Base-by-base conservation (phyloP, 257 asterid species). In the Schizonepeta tenuifolia region DNA sequence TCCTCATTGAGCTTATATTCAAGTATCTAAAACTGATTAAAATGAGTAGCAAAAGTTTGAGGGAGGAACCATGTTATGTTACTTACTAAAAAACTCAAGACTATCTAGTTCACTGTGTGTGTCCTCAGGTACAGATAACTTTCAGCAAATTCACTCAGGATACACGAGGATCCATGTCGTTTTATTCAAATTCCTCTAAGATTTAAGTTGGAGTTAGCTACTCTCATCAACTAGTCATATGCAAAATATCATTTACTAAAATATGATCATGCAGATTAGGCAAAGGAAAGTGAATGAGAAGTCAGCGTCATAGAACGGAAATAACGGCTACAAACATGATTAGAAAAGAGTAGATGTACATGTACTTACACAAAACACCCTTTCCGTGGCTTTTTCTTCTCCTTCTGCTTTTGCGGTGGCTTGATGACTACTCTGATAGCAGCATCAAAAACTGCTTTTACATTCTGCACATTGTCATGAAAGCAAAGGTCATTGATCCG, bases 381-480 rank as follows among this genome's bases (percentile, higher is more conserved):
- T 72, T 55, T 77, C 22, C 83, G 95, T 1, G 76, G 87, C 55
- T 78, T 87, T 71, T 86, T 86, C 84, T 92, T 89, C 86, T 89
- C 95, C 82, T 74, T 46, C 74, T 84, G 96, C 83, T 85, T 89
- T 74, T 85, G 95, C 28, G 96, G 95, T 63, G 97, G 97, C 87
- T 92, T 87, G 86, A 89, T 86, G 35, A 92, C 97, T 57, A 92
- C 96, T 80, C 67, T 86, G 83, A 92, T 89, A 47, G 97, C 93
- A 73, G 96, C 96, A 81, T 92, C 97, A 63, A 92, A 92, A 50
- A 92, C 96, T 61, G 89, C 95, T 85, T 92, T 92, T 69, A 92
- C 96, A 71, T 89, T 92, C 93, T 89, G 89, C 67, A 64, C 18
- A 24, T 77, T 41, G 71, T 73, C 76, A 70, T 47, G 57, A 61